phyloP scores from a whole-genome alignment of 352 stramenopile genomes.

The Phytophthora niederhauseri region DNA sequence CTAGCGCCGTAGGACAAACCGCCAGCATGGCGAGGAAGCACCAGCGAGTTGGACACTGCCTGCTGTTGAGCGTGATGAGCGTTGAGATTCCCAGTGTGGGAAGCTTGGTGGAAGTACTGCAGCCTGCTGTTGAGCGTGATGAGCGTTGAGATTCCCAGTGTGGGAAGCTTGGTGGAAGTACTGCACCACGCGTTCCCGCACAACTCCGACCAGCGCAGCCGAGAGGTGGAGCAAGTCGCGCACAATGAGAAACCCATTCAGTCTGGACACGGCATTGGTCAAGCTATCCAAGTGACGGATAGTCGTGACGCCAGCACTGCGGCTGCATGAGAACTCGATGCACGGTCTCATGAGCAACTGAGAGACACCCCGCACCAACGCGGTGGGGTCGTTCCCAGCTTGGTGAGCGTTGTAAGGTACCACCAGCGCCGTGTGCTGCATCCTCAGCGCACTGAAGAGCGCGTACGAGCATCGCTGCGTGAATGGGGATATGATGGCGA shows the following conservation, averaged over 20 bases:
- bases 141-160: neutral
- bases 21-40: slow-evolving; percentile 18
- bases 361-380: slow-evolving; percentile 28
- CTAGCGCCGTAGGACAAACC: slow-evolving; percentile 16
- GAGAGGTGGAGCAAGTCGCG: slow-evolving; percentile 25
- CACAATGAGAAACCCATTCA: slow-evolving; percentile 34
- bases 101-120: slow-evolving; percentile 26
- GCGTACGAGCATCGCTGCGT: slow-evolving; percentile 57
- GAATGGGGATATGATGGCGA: slow-evolving; percentile 50
- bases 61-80: slow-evolving; percentile 10
- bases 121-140: slow-evolving; percentile 17
- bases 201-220: neutral
- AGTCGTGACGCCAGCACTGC: slow-evolving; percentile 9
- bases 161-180: slow-evolving; percentile 23
- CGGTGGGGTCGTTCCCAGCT: slow-evolving; percentile 8
- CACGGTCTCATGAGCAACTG: slow-evolving; percentile 47
- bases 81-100: slow-evolving; percentile 1
- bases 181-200: slow-evolving; percentile 29
- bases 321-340: slow-evolving; percentile 31
- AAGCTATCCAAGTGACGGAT: slow-evolving; percentile 14
- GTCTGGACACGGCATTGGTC: slow-evolving; percentile 19
- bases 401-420: slow-evolving; percentile 24
- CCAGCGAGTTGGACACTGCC: slow-evolving; percentile 19
- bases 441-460: slow-evolving; percentile 47
- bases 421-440: slow-evolving; percentile 36